Evolutionary conservation across 176 grass and related monocot species (phyloP).

Genomic region (Rhynchospora breviuscula): DNA sequence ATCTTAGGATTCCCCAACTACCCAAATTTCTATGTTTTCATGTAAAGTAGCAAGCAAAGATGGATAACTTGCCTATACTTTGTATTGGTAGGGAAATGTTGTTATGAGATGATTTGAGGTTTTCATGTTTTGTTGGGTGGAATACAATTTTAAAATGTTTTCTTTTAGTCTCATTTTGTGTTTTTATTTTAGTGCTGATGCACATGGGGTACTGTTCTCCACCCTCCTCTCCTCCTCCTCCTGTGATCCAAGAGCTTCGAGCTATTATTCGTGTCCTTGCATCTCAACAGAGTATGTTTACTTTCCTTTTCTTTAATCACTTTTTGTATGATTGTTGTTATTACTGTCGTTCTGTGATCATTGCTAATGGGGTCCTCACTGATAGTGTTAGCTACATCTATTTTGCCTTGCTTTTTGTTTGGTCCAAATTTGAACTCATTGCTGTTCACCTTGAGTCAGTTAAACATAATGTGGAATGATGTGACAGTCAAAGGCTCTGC

Average conservation of each 20-base stretch:
- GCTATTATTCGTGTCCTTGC: constrained; percentile 72
- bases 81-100: neutral
- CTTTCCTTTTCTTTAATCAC: neutral
- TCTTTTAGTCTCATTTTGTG: neutral
- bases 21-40: constrained; percentile 5
- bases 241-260: constrained; percentile 69
- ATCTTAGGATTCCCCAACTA: neutral
- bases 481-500: neutral
- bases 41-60: constrained; percentile 14
- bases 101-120: neutral
- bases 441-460: neutral
- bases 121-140: constrained; percentile 9
- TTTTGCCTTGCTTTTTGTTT: neutral
- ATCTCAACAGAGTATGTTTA: constrained; percentile 58
- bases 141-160: neutral
- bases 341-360: neutral
- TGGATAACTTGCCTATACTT: neutral
- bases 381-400: neutral
- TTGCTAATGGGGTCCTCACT: neutral
- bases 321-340: neutral
- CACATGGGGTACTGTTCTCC: constrained; percentile 91
- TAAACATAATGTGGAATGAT: neutral
- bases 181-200: constrained; percentile 73
- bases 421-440: neutral
- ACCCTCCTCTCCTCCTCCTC: constrained; percentile 69